These are phyloP conservation scores for Tetrapisispora fleetii DNA, from an alignment of 805 yeast species.

Conservation along the genomic window DNA sequence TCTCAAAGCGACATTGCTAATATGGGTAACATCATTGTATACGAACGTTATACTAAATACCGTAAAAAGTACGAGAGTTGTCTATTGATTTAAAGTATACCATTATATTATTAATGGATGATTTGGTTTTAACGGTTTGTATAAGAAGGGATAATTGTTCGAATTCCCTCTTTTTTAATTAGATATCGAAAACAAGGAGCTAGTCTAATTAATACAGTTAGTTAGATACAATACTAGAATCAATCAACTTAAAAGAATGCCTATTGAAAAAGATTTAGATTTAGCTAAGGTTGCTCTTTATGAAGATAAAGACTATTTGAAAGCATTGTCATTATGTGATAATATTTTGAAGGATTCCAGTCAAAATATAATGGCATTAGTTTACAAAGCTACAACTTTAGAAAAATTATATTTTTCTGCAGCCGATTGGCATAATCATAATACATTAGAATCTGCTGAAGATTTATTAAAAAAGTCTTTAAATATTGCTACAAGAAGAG, in stretches of 20 bases:
- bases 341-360: constrained; percentile 36
- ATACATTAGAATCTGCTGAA: constrained; percentile 35
- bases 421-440: constrained; percentile 35
- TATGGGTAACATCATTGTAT: too few species aligned
- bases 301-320: constrained; percentile 36
- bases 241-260: constrained; percentile 10
- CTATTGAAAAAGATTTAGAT: constrained; percentile 31
- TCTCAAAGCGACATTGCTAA: too few species aligned
- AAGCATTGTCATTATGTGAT: constrained; percentile 36
- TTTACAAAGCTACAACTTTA: constrained; percentile 41
- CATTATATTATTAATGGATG: background rate
- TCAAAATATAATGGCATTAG: constrained; percentile 36
- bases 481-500: constrained; percentile 36
- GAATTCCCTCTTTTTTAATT: too few species aligned
- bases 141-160: too few species aligned
- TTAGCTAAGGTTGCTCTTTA: constrained; percentile 35
- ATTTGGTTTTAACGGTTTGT: too few species aligned
- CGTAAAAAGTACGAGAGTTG: too few species aligned
- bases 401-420: constrained; percentile 33
- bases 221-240: background rate
- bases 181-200: too few species aligned
- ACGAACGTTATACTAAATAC: too few species aligned
- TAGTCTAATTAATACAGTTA: too few species aligned
- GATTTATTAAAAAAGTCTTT: constrained; percentile 32
- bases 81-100: background rate